Base-by-base conservation (phyloP, 2,329 filamentous ascomycete species). In the Teratosphaeria viscida region DNA sequence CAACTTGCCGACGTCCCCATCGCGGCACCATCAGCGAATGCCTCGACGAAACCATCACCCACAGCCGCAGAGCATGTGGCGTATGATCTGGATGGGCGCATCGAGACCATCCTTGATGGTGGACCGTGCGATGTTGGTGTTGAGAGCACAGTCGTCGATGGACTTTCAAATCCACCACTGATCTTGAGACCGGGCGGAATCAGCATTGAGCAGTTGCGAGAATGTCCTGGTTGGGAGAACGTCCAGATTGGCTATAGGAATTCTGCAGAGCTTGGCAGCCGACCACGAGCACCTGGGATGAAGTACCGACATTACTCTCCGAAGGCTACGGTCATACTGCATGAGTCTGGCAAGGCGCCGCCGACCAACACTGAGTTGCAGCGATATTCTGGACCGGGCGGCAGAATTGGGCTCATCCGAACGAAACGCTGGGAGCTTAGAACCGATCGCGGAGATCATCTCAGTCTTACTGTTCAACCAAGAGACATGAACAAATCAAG, bases 301-400 rank as follows among this genome's bases (percentile, higher is more conserved):
- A 99, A 99, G 75, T 99, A 99, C 73, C 90, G 94, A 71, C 94
- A 99, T 72, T 99, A 99, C 70, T 95, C 92, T 52, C 94, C 94
- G 0, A 89, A 86, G 72, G 95, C 94, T 1, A 85, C 81, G 54
- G 92, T 99, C 19, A 59, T 71, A 16, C 58, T 71, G 8, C 95
- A 91, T 70, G 90, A 96, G 71, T 75, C 82, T 34, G 78, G 76
- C 2, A 66, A 1, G 65, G 71, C 32, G 63, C 75, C 26, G 64
- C 66, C 62, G 4, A 52, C 68, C 2, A 52, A 62, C 2, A 66
- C 70, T 3, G 70, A 75, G 16, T 55, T 76, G 2, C 60, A 63
- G 29, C 65, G 62, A 47, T 69, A 70, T 37, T 60, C 68, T 29
- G 69, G 65, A 11, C 34, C 52, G 10, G 62, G 60, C 8, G 63